Percentiles rank a stretch among this genome's conserved stretches.
phyloP scores from a whole-genome alignment of 257 asterid species.

The Capsicum rhomboideum region DNA sequence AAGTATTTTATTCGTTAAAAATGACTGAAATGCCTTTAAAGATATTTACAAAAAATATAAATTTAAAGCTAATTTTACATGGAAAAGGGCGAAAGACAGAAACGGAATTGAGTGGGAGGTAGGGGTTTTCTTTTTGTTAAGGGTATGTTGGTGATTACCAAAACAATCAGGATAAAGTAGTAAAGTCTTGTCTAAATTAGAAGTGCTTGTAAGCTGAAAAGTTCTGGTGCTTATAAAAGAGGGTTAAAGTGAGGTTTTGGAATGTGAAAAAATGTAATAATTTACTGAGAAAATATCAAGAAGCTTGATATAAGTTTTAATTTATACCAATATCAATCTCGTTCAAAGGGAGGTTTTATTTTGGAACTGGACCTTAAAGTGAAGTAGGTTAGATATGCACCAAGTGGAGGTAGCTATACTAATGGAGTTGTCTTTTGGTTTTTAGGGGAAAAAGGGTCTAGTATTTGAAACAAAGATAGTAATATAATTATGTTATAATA shows the following conservation, averaged over 20 bases:
- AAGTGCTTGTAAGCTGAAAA: background rate
- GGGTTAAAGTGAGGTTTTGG: background rate
- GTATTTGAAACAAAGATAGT: background rate
- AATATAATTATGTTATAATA: background rate
- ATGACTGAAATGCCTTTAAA: background rate
- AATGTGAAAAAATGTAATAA: background rate
- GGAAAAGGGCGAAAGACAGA: background rate
- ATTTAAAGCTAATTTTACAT: background rate
- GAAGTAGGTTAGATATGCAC: background rate
- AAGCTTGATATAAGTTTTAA: background rate
- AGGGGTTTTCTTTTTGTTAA: background rate
- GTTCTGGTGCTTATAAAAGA: background rate
- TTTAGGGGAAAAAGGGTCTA: background rate
- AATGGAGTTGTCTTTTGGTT: background rate
- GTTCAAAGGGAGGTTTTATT: background rate
- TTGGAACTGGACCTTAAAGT: background rate
- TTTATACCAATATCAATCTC: background rate
- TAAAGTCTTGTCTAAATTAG: background rate
- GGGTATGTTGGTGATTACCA: background rate
- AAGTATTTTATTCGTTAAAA: background rate
- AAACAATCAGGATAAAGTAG: background rate
- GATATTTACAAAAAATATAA: background rate
- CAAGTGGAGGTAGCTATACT: background rate
- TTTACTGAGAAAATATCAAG: background rate
- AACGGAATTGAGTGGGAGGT: background rate